phyloP scores from a whole-genome alignment of 179 eudicot genomes.

The Spinacia oleracea region DNA sequence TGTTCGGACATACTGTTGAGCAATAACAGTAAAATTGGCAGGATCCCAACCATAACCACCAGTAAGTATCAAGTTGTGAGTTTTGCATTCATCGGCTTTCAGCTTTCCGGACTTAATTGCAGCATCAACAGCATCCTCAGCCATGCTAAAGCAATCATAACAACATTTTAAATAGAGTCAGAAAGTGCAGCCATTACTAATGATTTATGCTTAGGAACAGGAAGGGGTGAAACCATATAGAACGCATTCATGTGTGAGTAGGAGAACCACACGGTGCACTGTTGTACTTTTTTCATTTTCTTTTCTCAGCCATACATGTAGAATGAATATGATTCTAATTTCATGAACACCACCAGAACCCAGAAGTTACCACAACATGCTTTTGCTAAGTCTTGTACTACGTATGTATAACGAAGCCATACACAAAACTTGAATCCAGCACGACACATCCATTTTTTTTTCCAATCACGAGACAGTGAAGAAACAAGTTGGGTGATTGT shows the following conservation, averaged over 20 bases:
- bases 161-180: neutral
- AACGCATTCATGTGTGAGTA: neutral
- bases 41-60: constrained; percentile 96
- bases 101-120: constrained; percentile 81
- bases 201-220: neutral
- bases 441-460: neutral
- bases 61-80: constrained; percentile 58
- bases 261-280: neutral
- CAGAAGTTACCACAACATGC: neutral
- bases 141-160: constrained; percentile 66
- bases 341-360: neutral
- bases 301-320: neutral
- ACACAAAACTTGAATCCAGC: neutral
- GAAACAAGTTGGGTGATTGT: neutral
- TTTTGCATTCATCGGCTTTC: constrained; percentile 56
- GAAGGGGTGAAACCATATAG: neutral
- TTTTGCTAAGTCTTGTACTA: neutral
- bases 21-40: constrained; percentile 74
- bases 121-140: constrained; percentile 95
- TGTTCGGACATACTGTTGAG: constrained; percentile 85
- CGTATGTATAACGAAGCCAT: neutral
- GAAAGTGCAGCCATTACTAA: neutral
- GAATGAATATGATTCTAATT: neutral
- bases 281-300: neutral
- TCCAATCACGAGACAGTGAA: neutral